Base-by-base conservation (phyloP, 1,284 basidiomycete species). In the Heterobasidion irregulare region DNA sequence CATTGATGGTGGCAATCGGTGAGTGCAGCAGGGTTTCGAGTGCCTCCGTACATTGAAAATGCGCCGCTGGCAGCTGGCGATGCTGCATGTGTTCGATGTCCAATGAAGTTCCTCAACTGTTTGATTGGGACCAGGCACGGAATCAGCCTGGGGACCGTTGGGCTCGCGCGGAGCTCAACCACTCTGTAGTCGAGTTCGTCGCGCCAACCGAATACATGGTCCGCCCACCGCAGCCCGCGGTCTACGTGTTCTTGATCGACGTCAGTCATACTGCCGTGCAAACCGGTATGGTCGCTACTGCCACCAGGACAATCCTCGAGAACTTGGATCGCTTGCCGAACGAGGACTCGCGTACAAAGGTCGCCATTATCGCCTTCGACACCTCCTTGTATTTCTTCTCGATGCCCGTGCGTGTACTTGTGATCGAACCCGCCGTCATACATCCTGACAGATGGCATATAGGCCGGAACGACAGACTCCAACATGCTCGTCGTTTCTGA, bases 121-220 rank as follows among this genome's bases (percentile, higher is more conserved):
- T 99, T 67, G 97, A 99, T 71, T 99, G 96, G 95, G 92, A 99
- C 71, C 92, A 94, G 68, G 82, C 80, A 57, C 86, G 85, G 62
- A 98, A 97, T 68, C 89, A 94, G 72, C 95, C 95, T 13, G 94
- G 92, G 7, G 96, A 99, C 72, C 78, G 97, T 56, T 99, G 96
- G 94, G 76, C 84, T 50, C 86, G 97, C 59, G 84, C 92, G 7
- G 97, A 99, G 73, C 80, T 99, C 58, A 98, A 97, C 68, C 84
- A 94, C 69, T 83, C 86, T 50, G 92, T 92, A 16, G 94, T 99
- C 58, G 97, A 99, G 71, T 99, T 89, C 66, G 89, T 99, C 58
- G 97, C 97, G 2, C 96, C 97, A 8, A 96, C 95, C 1, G 97
- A 99, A 74, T 99, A 99, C 74, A 98, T 99, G 96, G 94, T 94